A percentile compares a stretch with the other conserved stretches of the same genome.
Evolutionary conservation across 2,329 filamentous ascomycete species (phyloP).

Genomic region (Teratosphaeria zuluensis): DNA sequence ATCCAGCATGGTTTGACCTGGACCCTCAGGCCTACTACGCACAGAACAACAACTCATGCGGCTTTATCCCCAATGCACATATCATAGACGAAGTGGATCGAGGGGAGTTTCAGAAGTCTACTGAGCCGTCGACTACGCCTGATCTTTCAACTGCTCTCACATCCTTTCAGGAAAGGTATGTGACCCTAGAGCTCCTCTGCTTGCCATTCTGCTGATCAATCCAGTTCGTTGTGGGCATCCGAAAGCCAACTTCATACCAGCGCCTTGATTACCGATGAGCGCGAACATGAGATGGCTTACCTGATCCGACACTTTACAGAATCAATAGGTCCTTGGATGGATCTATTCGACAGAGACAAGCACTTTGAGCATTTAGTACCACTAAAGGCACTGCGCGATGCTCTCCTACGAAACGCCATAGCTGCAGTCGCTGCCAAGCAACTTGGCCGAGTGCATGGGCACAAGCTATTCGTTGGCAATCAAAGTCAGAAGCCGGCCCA

Average conservation of each 20-base stretch:
- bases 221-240: slow-evolving; percentile 16
- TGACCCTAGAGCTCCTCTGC: neutral
- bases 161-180: neutral
- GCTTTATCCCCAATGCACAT: slow-evolving; percentile 22
- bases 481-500: slow-evolving; percentile 39
- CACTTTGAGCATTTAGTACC: slow-evolving; percentile 54
- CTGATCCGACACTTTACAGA: slow-evolving; percentile 52
- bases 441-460: slow-evolving; percentile 44
- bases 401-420: slow-evolving; percentile 44
- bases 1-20: slow-evolving; percentile 24
- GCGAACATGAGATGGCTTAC: slow-evolving; percentile 50
- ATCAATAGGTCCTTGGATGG: slow-evolving; percentile 51
- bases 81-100: slow-evolving; percentile 26
- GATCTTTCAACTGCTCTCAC: slow-evolving; percentile 3
- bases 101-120: slow-evolving; percentile 11
- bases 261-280: slow-evolving; percentile 24
- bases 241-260: slow-evolving; percentile 23
- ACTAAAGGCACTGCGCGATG: slow-evolving; percentile 43
- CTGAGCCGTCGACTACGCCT: slow-evolving; percentile 7
- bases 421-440: slow-evolving; percentile 55
- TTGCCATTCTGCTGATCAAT: neutral
- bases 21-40: slow-evolving; percentile 22
- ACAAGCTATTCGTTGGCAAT: slow-evolving; percentile 41
- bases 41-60: slow-evolving; percentile 21
- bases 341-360: slow-evolving; percentile 45